Conservation (phyloP, 768 basidiomycete genomes). For the Kwoniella sp. region DNA sequence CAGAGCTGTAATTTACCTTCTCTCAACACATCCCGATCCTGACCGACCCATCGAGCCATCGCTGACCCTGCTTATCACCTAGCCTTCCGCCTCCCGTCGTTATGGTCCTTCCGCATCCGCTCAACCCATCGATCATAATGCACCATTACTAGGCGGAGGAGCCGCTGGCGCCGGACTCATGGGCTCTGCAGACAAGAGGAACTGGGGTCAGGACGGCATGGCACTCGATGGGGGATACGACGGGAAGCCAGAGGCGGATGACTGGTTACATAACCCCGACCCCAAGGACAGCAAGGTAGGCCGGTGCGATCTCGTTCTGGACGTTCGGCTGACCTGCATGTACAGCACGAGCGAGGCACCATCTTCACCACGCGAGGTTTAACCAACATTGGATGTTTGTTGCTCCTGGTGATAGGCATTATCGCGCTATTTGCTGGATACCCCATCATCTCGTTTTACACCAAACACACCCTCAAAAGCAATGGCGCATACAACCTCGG, state of each 20-base stretch:
- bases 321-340: background rate
- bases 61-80: background rate
- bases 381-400: constrained; percentile 68
- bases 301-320: background rate
- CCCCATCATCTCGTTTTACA: constrained; percentile 67
- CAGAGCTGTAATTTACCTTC: constrained; percentile 1
- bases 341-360: constrained; percentile 51
- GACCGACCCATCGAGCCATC: background rate
- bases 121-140: constrained; percentile 15
- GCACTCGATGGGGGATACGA: constrained; percentile 24
- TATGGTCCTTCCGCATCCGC: constrained; percentile 38
- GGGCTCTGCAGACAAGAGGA: constrained; percentile 11
- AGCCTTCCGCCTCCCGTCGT: constrained; percentile 12
- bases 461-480: constrained; percentile 22
- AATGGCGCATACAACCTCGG: constrained; percentile 76
- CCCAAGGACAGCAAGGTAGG: constrained; percentile 56
- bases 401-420: constrained; percentile 65
- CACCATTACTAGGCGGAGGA: constrained; percentile 22
- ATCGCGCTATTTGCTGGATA: constrained; percentile 81
- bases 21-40: background rate
- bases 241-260: constrained; percentile 68
- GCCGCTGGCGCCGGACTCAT: background rate
- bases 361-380: constrained; percentile 79
- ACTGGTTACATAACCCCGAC: constrained; percentile 79
- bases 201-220: constrained; percentile 8